Percentiles rank a stretch among this genome's conserved stretches.
These are phyloP conservation scores for Schrenkiella parvula DNA, from an alignment of 345 rosid species.

Conservation along the genomic window DNA sequence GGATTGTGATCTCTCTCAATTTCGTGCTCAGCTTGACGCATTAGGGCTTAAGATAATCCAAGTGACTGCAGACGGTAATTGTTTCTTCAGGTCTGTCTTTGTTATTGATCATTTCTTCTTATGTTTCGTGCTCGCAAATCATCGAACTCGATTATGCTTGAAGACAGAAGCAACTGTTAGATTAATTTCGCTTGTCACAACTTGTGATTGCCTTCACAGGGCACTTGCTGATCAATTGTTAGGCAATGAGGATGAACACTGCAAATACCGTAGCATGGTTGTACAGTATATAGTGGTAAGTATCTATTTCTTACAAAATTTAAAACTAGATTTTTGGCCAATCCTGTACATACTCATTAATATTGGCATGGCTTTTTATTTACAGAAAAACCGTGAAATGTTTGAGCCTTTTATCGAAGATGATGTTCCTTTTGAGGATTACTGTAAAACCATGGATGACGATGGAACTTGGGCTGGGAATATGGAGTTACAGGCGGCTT, in stretches of 20 bases:
- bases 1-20: constrained; percentile 55
- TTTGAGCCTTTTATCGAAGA: constrained; percentile 95
- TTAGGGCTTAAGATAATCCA: constrained; percentile 70
- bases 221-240: constrained; percentile 87
- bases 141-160: neutral
- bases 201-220: constrained; percentile 49
- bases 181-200: too few species aligned
- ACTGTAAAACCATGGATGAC: constrained; percentile 69
- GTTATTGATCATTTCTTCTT: neutral
- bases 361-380: neutral
- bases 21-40: constrained; percentile 60
- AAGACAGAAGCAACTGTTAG: neutral
- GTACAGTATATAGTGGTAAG: constrained; percentile 68
- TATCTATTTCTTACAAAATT: neutral
- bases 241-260: constrained; percentile 77
- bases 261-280: constrained; percentile 66
- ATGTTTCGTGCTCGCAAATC: neutral
- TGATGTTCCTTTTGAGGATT: constrained; percentile 82
- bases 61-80: constrained; percentile 90
- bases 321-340: neutral
- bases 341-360: neutral
- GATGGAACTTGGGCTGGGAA: constrained; percentile 98
- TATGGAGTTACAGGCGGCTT: constrained; percentile 94
- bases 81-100: constrained; percentile 83
- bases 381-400: constrained; percentile 67